Base-by-base conservation (phyloP, 805 yeast genomes). In the Ogataea pilisensis region DNA sequence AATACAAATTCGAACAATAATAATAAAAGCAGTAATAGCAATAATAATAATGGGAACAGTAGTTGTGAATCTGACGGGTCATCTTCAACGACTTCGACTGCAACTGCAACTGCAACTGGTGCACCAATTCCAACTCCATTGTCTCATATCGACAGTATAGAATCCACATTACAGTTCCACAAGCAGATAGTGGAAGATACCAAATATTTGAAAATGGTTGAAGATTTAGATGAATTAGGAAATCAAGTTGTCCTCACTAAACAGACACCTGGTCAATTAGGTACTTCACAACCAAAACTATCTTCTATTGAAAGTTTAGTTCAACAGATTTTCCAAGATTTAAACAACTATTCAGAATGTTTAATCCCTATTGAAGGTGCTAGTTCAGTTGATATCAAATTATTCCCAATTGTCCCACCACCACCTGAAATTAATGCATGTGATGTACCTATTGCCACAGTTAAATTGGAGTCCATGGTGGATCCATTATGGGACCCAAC, bases 401-500 rank as follows among this genome's bases (percentile, higher is more conserved):
- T 93, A n/a, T 86, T 93, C 54, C 98, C 98, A 0, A 69, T 86
- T n/a, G 67, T 84, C 27, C 83, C 85, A 11, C 85, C 90, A 2
- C 96, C 91, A 1, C 82, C 90, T 0, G 76, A 76, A 35, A 66
- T 93, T 18, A 71, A 80, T 37, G 78, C 95, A 0, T 85, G 71
- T 52, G 95, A 91, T 60, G 99, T 93, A 1, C 99, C 99, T 0
- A 77, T 90, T 5, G 78, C 95, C n/a, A 82, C 91, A 0, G 95
- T 93, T 1, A 79, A 80, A 38, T 65, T 93, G 26, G 73, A 73
- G 22, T 66, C 75, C 29, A 69, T 93, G 46, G 81, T 87, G 32
- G 99, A 93, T 61, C 83, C 85, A 8, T 83, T 85, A 53, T 93
- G 99, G 97, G 99, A 93, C 61, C 97, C 97, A 1, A 91, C 98